phyloP scores from a whole-genome alignment of 192 early-diverging fungal species.

The Chytriomyces sp. region DNA sequence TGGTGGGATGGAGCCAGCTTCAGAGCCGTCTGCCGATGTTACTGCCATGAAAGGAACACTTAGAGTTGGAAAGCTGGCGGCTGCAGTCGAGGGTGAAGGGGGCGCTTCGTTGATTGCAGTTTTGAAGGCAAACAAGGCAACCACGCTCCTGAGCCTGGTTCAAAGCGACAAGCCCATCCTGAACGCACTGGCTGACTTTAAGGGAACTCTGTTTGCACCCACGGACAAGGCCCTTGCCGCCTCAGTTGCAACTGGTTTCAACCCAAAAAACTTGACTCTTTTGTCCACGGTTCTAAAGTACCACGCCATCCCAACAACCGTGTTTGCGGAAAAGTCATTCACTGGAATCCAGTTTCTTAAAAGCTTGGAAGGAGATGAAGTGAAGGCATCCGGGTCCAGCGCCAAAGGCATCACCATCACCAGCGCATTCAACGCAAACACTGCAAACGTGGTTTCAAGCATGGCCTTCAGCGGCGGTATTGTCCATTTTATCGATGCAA shows the following conservation, averaged over 20 bases:
- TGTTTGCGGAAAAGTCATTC: neutral
- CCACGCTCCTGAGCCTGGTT: slow-evolving; percentile 30
- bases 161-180: slow-evolving; percentile 12
- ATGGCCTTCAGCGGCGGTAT: slow-evolving; percentile 39
- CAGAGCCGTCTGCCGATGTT: neutral
- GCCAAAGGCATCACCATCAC: slow-evolving; percentile 10
- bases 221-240: slow-evolving; percentile 27
- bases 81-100: neutral
- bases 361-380: slow-evolving; percentile 16
- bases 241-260: slow-evolving; percentile 18
- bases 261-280: neutral
- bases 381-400: slow-evolving; percentile 4
- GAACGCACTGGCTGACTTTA: slow-evolving; percentile 12
- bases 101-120: neutral
- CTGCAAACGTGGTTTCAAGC: slow-evolving; percentile 35
- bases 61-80: neutral
- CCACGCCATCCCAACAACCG: slow-evolving; percentile 24
- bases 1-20: neutral
- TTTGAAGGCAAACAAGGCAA: slow-evolving; percentile 1
- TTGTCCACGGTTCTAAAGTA: slow-evolving; percentile 14
- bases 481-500: slow-evolving; percentile 48
- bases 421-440: neutral
- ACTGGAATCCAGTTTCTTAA: slow-evolving; percentile 6
- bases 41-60: neutral
- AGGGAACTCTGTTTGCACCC: slow-evolving; percentile 36